Base-by-base conservation (phyloP, 1,284 basidiomycete species). In the Melampsora americana region DNA sequence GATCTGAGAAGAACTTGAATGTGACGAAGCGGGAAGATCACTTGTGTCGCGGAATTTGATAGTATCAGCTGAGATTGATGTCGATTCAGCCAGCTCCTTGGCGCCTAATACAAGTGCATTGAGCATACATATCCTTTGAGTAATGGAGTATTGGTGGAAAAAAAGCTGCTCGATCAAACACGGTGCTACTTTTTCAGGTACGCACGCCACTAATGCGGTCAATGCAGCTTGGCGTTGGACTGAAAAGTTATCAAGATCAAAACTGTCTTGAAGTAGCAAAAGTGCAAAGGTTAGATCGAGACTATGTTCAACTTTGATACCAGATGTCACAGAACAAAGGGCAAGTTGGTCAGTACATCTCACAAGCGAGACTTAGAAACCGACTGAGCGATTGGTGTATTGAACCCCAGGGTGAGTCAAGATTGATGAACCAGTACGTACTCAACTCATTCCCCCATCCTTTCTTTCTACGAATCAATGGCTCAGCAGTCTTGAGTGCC, bases 101-200 rank as follows among this genome's bases (percentile, higher is more conserved):
- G 35, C n/a, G 20, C 46, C 71, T 23, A 48, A 26, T 23, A 66
- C 35, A 0, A 73, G 28, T 9, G 62, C 26, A 26, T 73, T 48
- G 6, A 73, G 46, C 62, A 73, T 66, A 18, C 61, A n/a, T 9
- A 66, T 48, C n/a, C 71, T 64, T 28, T 73, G 71, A 18, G 23
- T 30, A 18, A 73, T 30, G 18, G 60, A 65, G 23, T 73, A 73
- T 26, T 73, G 71, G 14, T 66, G 71, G 53, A 35, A 73, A 59
- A 73, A 73, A 12, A 73, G 26, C 39, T 73, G 71, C 12, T 73
- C 71, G 12, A 73, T 66, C 1, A 73, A n/a, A 23, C 71, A 73
- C 9, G 62, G 48, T 16, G 60, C 71, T 30, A 73, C 71, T 1
- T 53, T 39, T 35, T 39, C 3, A 11, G 71, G 71, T 7, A 16